Percentiles rank a stretch among this genome's conserved stretches.
Conservation (phyloP, 192 early-diverging fungal genomes). For the Phlyctochytrium planicorne region DNA sequence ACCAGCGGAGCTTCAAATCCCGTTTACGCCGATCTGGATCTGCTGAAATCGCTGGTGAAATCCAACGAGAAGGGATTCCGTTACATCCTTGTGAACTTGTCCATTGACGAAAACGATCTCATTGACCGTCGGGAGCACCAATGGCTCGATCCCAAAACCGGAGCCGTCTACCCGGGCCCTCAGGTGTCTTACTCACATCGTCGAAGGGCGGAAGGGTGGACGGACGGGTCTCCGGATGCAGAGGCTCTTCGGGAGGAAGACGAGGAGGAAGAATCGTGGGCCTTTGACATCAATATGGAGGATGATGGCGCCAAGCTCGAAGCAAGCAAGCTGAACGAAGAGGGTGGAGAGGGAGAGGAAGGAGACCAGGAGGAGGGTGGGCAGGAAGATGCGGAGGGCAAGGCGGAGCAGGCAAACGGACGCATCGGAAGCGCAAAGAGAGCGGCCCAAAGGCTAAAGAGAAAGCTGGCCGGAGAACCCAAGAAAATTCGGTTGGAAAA, state of each 20-base stretch:
- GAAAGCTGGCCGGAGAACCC: not conserved
- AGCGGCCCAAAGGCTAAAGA: slow-evolving; percentile 3
- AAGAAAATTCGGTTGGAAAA: slow-evolving; percentile 24
- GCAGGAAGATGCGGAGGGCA: slow-evolving; percentile 28
- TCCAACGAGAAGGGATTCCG: not conserved
- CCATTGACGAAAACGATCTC: slow-evolving; percentile 37
- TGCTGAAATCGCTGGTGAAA: slow-evolving; percentile 10
- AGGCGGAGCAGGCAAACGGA: slow-evolving; percentile 24
- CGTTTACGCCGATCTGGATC: slow-evolving; percentile 9
- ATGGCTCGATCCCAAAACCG: slow-evolving; percentile 45
- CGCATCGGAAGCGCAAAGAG: slow-evolving; percentile 5
- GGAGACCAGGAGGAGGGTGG: slow-evolving; percentile 29
- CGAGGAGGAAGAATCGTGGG: slow-evolving; percentile 25
- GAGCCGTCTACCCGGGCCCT: slow-evolving; percentile 39
- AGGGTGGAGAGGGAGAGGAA: slow-evolving; percentile 23
- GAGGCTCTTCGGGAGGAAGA: slow-evolving; percentile 16
- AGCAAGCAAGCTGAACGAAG: slow-evolving; percentile 16
- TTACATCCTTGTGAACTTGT: slow-evolving; percentile 36
- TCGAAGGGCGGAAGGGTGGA: slow-evolving; percentile 35
- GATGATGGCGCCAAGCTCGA: slow-evolving; percentile 29
- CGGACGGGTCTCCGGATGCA: slow-evolving; percentile 22
- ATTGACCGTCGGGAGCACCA: slow-evolving; percentile 26
- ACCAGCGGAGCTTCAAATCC: slow-evolving; percentile 19
- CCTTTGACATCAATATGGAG: slow-evolving; percentile 26
- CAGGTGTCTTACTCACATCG: slow-evolving; percentile 43